Base-by-base conservation (phyloP, 257 asterid genomes). In the Lycium barbarum region DNA sequence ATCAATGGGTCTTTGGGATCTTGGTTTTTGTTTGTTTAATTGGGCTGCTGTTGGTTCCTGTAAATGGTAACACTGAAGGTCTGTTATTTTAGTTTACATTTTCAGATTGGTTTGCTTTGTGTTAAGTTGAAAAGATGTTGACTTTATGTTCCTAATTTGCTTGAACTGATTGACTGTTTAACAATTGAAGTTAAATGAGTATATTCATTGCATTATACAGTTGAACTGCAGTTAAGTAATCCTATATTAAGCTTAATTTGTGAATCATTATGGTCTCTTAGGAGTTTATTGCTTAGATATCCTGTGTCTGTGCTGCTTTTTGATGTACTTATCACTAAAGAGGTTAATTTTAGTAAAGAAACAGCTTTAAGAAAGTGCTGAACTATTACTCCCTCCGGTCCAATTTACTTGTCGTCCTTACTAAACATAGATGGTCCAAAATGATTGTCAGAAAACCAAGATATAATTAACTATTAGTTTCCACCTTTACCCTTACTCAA, bases 61-160 rank as follows among this genome's bases (percentile, higher is more conserved):
- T 92, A 84, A 91, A 92, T 74, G 83, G 91, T 70, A 96, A 96
- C 90, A 93, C 91, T 26, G 99, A 96, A 96, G 99, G 99, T 96
- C 68, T 43, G 87, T 68, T 84, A 10, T 85, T 45, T 7, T 22
- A 13, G 65, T 79, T 20, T 54, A 53, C 83, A 38, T 81, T 83
- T 79, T 43, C 20, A n/a, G 82, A 51, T 26, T 88, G 57, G 61
- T 18, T 26, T 82, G 80, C 59, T 83, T 83, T 54, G 55, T 10
- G 9, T 58, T 18, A 51, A 10, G 55, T 53, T 67, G n/a, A 35
- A 26, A 36, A 49, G 33, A 12, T 35, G 54, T 83, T 68, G 67
- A 83, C 35, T 22, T 51, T 68, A 38, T 9, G 51, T 53, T 17
- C 43, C 33, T 67, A 63, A 43, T 62, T 36, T 49, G 57, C n/a